Evolutionary conservation across 352 stramenopile species (phyloP), one percentile per base, ranked within the genome.

Genomic region (Phytophthora sansomeana): DNA sequence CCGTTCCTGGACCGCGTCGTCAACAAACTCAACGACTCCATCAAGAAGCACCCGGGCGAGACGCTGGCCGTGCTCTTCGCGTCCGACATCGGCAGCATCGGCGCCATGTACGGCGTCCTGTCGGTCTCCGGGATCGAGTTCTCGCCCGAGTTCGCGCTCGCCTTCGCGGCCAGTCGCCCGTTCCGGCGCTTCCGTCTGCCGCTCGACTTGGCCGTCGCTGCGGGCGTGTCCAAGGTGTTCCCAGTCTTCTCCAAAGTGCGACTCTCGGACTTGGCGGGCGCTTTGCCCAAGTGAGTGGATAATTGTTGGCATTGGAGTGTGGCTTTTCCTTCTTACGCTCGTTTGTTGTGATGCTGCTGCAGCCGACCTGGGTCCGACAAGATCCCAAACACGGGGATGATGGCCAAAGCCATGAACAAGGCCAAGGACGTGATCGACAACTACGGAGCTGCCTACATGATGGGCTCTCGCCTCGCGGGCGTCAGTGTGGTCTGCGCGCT

Each of bases 401-500:
- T 95, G 35, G 46, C 79, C 41, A 90, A 83, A 57, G 77, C 81
- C 1, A 88, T 93, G 83, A 77, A 74, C n/a, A 88, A 75, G 50
- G 75, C 85, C 30, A 92, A 81, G 49, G 72, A 83, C 49, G 80
- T 95, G 17, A 78, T 96, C 8, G 84, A 96, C 81, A 91, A 83
- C 61, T 96, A 96, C 65, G 89, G 89, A 32, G 89, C 89, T 0
- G 83, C 86, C 11, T 96, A 96, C 74, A 95, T 96, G 85, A 94
- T 96, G 75, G 84, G 86, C 44, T 94, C 89, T 33, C 88, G 89
- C 7, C 70, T 95, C 54, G 81, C 87, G 29, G 88, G 89, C 41
- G 85, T 96, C 0, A 61, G 77, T 13, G 87, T 96, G 21, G 86
- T 96, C 24, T 88, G 79, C 21, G 67, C 51, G 6, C 67, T 96